Conservation (phyloP, 208 protist species). For the Leishmania aethiopica region DNA sequence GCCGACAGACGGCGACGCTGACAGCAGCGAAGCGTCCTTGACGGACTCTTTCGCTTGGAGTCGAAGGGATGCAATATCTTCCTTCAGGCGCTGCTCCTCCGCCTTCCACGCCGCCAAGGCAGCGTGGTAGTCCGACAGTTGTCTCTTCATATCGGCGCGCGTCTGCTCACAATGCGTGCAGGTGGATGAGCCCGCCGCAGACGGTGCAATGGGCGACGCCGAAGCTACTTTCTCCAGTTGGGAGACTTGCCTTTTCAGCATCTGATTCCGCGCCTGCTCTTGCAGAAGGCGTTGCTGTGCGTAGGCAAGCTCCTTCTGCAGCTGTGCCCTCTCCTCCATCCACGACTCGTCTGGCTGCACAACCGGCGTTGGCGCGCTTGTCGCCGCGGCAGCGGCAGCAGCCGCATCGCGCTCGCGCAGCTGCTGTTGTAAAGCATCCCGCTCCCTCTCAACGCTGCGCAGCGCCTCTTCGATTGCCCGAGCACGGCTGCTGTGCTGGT, state of each 20-base stretch:
- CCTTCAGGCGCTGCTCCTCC: slow-evolving; percentile 27
- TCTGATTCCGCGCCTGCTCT: slow-evolving; percentile 32
- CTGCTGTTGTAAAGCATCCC: slow-evolving; percentile 40
- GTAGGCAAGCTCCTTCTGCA: slow-evolving; percentile 45
- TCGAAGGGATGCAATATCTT: slow-evolving; percentile 25
- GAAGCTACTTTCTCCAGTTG: slow-evolving; percentile 34
- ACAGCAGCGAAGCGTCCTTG: background rate
- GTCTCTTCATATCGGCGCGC: slow-evolving; percentile 26
- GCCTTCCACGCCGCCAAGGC: slow-evolving; percentile 21
- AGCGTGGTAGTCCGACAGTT: slow-evolving; percentile 8
- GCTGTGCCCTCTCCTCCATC: slow-evolving; percentile 35
- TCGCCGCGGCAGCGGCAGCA: background rate
- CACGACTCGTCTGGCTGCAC: slow-evolving; percentile 23
- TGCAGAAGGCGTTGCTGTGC: slow-evolving; percentile 38
- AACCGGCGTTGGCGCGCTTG: background rate
- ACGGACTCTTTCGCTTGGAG: slow-evolving; percentile 6
- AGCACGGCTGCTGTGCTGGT: slow-evolving; percentile 18
- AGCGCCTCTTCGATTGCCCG: slow-evolving; percentile 33
- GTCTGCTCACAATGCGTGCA: slow-evolving; percentile 9
- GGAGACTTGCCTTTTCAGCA: slow-evolving; percentile 28
- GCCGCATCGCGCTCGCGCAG: slow-evolving; percentile 16
- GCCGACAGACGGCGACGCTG: background rate
- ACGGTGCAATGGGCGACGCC: slow-evolving; percentile 9
- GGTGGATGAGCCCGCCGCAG: background rate
- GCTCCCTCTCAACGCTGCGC: slow-evolving; percentile 36